Evolutionary conservation across 208 protist genomes (phyloP), one percentile per base, ranked within the genome.

Genomic region (Polymyxa betae): DNA sequence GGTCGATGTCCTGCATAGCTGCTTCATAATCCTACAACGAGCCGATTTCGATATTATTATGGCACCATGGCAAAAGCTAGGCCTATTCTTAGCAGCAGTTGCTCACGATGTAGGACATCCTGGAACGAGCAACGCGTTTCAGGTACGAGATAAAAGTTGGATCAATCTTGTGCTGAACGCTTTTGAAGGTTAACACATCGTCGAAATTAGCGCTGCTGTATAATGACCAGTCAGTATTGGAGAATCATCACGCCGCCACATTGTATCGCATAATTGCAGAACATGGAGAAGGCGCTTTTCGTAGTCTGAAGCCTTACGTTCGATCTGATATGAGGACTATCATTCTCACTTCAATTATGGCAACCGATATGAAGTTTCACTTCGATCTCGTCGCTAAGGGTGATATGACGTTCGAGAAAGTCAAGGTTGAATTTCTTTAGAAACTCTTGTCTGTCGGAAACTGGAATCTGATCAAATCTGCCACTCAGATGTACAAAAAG

Each of bases 71-170:
- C 96, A 99, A 88, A 89, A 96, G 5, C 94, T 98, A 32, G 96
- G 96, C 0, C 89, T 94, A 16, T 16, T 98, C 0, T 91, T 98
- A 29, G 94, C 97, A 32, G 96, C 95, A n/a, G 92, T 97, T 29
- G 94, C 97, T 78, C 98, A 99, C 94, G 98, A 99, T 95, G 96
- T 97, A 92, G 97, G 98, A 90, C 98, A 99, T 93, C 97, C 97
- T 0, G 98, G 98, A 32, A 90, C 98, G 41, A 98, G 98, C 94
- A 98, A 98, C 93, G 96, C 96, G 91, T 99, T 98, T 92, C 96
- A 98, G 92, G 93, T 97, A n/a, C 96, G 95, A 89, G 96, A 96
- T 5, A 93, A 24, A 60, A 5, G 24, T 5, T 24, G 24, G 5
- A 29, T 24, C 24, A 29, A 24, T 60, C 49, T 60, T 60, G 49